Percentiles rank a stretch among this genome's conserved stretches.
These are phyloP conservation scores for Athelia psychrophila DNA, from an alignment of 1,284 basidiomycete species.

Conservation along the genomic window DNA sequence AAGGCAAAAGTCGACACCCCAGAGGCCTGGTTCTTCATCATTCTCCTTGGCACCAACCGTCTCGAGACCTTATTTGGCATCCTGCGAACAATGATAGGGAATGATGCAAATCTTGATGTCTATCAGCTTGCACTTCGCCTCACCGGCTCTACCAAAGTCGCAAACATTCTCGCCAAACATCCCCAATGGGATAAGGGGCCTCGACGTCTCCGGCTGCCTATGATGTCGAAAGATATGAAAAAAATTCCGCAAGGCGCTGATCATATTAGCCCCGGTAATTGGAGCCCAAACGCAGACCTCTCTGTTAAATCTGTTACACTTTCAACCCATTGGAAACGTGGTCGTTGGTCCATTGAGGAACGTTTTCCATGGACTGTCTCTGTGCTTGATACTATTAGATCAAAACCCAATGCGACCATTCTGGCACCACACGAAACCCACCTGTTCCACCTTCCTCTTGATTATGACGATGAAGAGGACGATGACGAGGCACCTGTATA, in stretches of 20 bases:
- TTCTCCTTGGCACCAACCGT: slow-evolving; percentile 34
- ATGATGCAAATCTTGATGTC: slow-evolving; percentile 29
- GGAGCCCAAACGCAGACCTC: slow-evolving; percentile 20
- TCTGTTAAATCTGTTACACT: slow-evolving; percentile 19
- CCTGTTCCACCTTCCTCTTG: slow-evolving; percentile 14
- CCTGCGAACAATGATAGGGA: slow-evolving; percentile 30
- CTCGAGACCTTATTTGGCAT: slow-evolving; percentile 33
- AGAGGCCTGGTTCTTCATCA: slow-evolving; percentile 26
- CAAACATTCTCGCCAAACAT: slow-evolving; percentile 29
- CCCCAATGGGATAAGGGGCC: slow-evolving; percentile 34
- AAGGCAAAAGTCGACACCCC: slow-evolving; percentile 33
- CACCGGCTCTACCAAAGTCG: slow-evolving; percentile 24
- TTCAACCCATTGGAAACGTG: slow-evolving; percentile 26
- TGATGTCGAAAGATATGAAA: slow-evolving; percentile 12
- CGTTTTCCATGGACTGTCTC: too few relatives aligned
- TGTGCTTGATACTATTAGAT: too few relatives aligned
- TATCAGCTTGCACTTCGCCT: slow-evolving; percentile 25
- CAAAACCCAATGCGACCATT: slow-evolving; percentile 8
- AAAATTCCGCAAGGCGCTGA: slow-evolving; percentile 16
- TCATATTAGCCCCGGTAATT: slow-evolving; percentile 27
- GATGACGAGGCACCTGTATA: slow-evolving; percentile 6
- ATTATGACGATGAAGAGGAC: slow-evolving; percentile 19
- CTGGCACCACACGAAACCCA: slow-evolving; percentile 19
- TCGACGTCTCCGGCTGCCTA: slow-evolving; percentile 17
- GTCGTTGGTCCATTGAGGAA: slow-evolving; percentile 6